These are phyloP conservation scores for Choiromyces venosus DNA, from an alignment of 495 filamentous ascomycete species.

Conservation along the genomic window DNA sequence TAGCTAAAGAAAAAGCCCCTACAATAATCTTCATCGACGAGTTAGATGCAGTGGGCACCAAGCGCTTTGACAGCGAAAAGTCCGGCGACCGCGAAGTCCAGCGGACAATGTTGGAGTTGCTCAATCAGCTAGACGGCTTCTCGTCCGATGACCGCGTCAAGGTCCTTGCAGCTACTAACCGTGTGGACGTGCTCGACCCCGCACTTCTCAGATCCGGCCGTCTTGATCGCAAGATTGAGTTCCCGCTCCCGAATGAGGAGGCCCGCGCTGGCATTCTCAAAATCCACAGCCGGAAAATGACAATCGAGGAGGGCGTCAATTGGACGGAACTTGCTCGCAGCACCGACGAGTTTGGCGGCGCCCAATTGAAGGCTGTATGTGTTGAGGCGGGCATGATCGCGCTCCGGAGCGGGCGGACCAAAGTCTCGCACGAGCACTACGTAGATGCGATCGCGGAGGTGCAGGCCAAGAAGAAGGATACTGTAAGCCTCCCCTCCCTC, in stretches of 20 bases:
- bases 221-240: constrained; percentile 98
- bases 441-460: constrained; percentile 98
- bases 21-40: constrained; percentile 99
- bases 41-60: constrained; percentile 92
- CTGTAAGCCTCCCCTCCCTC: constrained; percentile 40
- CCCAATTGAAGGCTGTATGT: constrained; percentile 95
- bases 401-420: constrained; percentile 79
- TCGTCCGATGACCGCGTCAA: constrained; percentile 99
- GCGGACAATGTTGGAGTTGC: constrained; percentile 95
- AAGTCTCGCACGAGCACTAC: constrained; percentile 97
- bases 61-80: constrained; percentile 99
- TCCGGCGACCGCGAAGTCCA: constrained; percentile 97
- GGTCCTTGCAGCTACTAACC: constrained; percentile 95
- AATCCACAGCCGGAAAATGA: constrained; percentile 98
- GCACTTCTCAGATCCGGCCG: constrained; percentile 89
- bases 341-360: constrained; percentile 98
- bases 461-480: constrained; percentile 96
- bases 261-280: constrained; percentile 93
- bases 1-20: constrained; percentile 97
- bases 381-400: constrained; percentile 99
- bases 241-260: constrained; percentile 98
- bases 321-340: constrained; percentile 92
- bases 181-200: constrained; percentile 94
- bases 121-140: constrained; percentile 98
- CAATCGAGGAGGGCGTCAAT: constrained; percentile 86